Evolutionary conservation across 192 early-diverging fungal species (phyloP).

Genomic region (Podila horticola): DNA sequence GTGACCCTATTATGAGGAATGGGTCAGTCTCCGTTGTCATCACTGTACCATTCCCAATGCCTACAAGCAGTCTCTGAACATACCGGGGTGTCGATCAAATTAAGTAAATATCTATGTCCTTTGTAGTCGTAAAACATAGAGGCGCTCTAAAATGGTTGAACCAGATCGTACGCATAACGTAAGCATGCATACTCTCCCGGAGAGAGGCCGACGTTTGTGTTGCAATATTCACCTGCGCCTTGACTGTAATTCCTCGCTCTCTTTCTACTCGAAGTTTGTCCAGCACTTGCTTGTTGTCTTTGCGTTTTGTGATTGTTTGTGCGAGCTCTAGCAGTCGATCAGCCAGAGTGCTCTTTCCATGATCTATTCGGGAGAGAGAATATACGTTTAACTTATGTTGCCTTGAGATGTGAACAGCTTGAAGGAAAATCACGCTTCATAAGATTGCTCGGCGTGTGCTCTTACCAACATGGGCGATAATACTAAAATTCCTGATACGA

Average conservation of each 20-base stretch:
- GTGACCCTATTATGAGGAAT: conserved; percentile 63
- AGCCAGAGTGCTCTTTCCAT: conserved; percentile 92
- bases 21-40: background rate
- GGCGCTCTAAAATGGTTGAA: conserved; percentile 64
- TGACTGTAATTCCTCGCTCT: conserved; percentile 97
- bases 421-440: too few species aligned
- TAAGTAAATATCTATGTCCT: conserved; percentile 86
- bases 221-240: conserved; percentile 78
- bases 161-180: background rate
- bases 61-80: background rate
- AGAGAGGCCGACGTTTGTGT: too few species aligned
- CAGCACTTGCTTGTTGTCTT: conserved; percentile 88
- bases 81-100: conserved; percentile 96
- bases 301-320: conserved; percentile 78
- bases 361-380: conserved; percentile 59
- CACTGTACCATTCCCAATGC: background rate
- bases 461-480: conserved; percentile 83
- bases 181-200: background rate
- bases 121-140: conserved; percentile 94
- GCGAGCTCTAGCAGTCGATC: conserved; percentile 94
- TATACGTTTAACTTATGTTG: background rate
- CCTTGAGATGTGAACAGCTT: too few species aligned
- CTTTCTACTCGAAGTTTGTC: conserved; percentile 97
- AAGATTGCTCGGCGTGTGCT: background rate
- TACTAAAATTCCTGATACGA: conserved; percentile 93